Evolutionary conservation across 331 rosid genomes (phyloP).

Genomic region (Stylosanthes scabra): DNA sequence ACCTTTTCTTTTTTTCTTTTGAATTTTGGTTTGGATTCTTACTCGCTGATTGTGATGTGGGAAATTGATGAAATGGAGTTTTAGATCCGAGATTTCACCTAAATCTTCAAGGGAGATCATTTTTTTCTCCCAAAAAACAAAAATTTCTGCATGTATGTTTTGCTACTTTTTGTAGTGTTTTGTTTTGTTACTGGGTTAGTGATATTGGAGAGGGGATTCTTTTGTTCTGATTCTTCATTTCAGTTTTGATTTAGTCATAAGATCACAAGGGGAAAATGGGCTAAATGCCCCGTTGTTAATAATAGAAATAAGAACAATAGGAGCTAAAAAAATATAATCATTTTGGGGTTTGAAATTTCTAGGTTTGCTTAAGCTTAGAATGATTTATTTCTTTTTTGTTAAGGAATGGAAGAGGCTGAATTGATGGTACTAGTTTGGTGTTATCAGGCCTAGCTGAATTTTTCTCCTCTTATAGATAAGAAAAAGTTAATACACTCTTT

Average conservation of each 20-base stretch:
- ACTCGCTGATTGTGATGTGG: background rate
- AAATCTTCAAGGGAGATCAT: background rate
- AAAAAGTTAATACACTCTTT: background rate
- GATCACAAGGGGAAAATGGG: too few species aligned
- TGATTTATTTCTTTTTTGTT: constrained; percentile 17
- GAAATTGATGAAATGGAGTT: constrained; percentile 33
- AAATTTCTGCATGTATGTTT: background rate
- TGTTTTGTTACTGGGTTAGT: constrained; percentile 23
- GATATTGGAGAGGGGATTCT: background rate
- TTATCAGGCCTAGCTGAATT: background rate
- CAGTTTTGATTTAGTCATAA: background rate
- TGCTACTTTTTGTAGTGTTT: constrained; percentile 1
- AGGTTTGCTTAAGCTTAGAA: background rate
- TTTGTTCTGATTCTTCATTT: background rate
- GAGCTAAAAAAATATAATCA: constrained; percentile 1
- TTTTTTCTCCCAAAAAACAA: background rate
- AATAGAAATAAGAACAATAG: too few species aligned
- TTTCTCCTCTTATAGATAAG: background rate
- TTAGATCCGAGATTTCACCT: constrained; percentile 9
- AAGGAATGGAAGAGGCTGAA: constrained; percentile 28
- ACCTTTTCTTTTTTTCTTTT: background rate
- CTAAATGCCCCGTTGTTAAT: too few species aligned
- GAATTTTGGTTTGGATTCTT: background rate
- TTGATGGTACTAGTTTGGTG: constrained; percentile 10
- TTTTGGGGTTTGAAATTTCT: constrained; percentile 10